Evolutionary conservation across 768 basidiomycete species (phyloP).

Genomic region (Leccinum pellstonianum): DNA sequence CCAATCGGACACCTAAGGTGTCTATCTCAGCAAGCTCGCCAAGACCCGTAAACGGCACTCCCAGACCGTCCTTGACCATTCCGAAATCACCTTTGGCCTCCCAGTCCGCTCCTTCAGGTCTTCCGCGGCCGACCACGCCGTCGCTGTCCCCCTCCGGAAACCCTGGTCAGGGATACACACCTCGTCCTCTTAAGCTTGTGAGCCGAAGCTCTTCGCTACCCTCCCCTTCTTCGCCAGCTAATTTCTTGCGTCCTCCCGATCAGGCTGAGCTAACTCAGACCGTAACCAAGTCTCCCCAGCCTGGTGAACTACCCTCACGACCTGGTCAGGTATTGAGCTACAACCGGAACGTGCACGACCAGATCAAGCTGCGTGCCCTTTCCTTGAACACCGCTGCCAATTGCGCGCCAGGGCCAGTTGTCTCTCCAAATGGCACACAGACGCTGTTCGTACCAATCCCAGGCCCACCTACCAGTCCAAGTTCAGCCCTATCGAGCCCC

Average conservation of each 20-base stretch:
- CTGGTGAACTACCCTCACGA: slow-evolving; percentile 24
- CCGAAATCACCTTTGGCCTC: slow-evolving; percentile 25
- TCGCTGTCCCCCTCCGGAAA: slow-evolving; percentile 7
- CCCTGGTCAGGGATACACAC: slow-evolving; percentile 16
- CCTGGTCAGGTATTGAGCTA: slow-evolving; percentile 30
- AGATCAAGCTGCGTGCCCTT: slow-evolving; percentile 26
- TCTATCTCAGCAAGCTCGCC: slow-evolving; percentile 9
- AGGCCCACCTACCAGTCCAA: slow-evolving; percentile 4
- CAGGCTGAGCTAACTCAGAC: slow-evolving; percentile 15
- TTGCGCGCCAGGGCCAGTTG: slow-evolving; percentile 3
- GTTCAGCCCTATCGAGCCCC: slow-evolving; percentile 13
- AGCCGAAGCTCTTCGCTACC: slow-evolving; percentile 19
- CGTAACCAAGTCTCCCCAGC: slow-evolving; percentile 14
- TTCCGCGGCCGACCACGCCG: slow-evolving; percentile 24
- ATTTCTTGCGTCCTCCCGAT: background rate
- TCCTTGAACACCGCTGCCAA: slow-evolving; percentile 13
- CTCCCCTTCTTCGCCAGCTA: background rate
- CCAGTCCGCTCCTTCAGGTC: slow-evolving; percentile 13
- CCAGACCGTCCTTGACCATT: slow-evolving; percentile 28
- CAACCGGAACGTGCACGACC: slow-evolving; percentile 37
- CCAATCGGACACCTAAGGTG: slow-evolving; percentile 8
- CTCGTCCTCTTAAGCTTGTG: slow-evolving; percentile 28
- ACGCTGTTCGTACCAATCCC: slow-evolving; percentile 17
- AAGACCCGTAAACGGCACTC: slow-evolving; percentile 17
- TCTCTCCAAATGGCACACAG: slow-evolving; percentile 26